Base-by-base conservation (phyloP, 495 filamentous ascomycete genomes). In the Talaromyces trachyspermus region DNA sequence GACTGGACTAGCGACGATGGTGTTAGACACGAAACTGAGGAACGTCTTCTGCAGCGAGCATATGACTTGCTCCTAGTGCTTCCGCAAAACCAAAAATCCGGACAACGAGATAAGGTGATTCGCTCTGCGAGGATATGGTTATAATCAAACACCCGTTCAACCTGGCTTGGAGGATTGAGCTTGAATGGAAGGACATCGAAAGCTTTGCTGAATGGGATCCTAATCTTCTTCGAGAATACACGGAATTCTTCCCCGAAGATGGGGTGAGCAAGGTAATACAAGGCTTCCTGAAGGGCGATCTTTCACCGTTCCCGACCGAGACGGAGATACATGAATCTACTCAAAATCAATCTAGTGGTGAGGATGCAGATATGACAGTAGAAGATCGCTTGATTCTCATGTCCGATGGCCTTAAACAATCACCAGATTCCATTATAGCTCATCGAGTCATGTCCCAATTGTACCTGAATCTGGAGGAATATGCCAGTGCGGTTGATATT, bases 81-180 rank as follows among this genome's bases (percentile, higher is more conserved):
- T 14, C 80, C 83, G 4, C 50, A 64, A 5, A 74, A 81, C 19
- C 57, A 82, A 41, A 97, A 95, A 59, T 48, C 59, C 3, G 62
- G 65, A 4, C 89, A 95, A 56, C 72, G 84, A 24, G 68, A 77
- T 12, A 77, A 84, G 32, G 83, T 95, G 2, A 63, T 76, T 56
- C 84, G 83, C 43, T 63, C 89, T 35, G 89, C 90, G 0, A 77
- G 37, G 92, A 88, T 47, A 89, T 97, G 81, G 91, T 98, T 40
- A 90, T 96, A 51, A 86, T 98, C 59, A 89, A 91, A 52, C 88
- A 95, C 58, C 89, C 89, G 1, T 96, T 85, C 64, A 78, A 84
- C 48, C 70, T 94, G 18, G 92, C 92, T 2, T 98, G 92, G 92
- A 81, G 83, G 47, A 84, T 95, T 51, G 77, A 83, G 23, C 72